phyloP scores from a whole-genome alignment of 805 yeast genomes.

The Pichia insulana region DNA sequence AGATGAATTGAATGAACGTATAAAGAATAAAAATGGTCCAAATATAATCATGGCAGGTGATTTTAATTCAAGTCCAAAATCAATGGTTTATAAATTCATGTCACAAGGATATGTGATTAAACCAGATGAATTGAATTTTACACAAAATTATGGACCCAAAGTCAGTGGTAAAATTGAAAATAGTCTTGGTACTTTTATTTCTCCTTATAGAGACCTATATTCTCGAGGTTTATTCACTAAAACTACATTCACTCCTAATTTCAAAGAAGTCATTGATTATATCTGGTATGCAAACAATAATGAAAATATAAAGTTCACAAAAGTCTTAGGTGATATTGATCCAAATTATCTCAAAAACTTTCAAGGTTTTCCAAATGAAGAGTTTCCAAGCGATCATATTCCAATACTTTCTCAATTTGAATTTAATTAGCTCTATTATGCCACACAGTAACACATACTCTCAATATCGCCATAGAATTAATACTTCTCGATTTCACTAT shows the following conservation, averaged over 20 bases:
- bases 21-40: conserved; percentile 11
- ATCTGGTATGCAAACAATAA: conserved; percentile 35
- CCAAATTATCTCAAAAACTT: conserved; percentile 24
- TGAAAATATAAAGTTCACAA: conserved; percentile 29
- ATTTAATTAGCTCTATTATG: conserved; percentile 2
- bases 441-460: not conserved
- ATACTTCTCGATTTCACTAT: no score
- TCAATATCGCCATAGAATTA: no score
- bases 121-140: conserved; percentile 14
- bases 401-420: conserved; percentile 25
- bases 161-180: conserved; percentile 8
- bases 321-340: conserved; percentile 46
- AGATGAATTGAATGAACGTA: conserved; percentile 8
- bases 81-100: conserved; percentile 39
- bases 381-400: conserved; percentile 47
- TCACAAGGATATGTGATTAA: conserved; percentile 23
- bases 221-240: conserved; percentile 17
- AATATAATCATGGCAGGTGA: conserved; percentile 47
- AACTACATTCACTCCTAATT: conserved; percentile 42
- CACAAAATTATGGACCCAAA: conserved; percentile 13
- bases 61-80: conserved; percentile 43
- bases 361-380: conserved; percentile 43
- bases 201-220: conserved; percentile 24
- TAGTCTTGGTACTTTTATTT: conserved; percentile 16
- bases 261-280: conserved; percentile 48